These are phyloP conservation scores for Gautieria morchelliformis DNA, from an alignment of 768 basidiomycete species.

Conservation along the genomic window DNA sequence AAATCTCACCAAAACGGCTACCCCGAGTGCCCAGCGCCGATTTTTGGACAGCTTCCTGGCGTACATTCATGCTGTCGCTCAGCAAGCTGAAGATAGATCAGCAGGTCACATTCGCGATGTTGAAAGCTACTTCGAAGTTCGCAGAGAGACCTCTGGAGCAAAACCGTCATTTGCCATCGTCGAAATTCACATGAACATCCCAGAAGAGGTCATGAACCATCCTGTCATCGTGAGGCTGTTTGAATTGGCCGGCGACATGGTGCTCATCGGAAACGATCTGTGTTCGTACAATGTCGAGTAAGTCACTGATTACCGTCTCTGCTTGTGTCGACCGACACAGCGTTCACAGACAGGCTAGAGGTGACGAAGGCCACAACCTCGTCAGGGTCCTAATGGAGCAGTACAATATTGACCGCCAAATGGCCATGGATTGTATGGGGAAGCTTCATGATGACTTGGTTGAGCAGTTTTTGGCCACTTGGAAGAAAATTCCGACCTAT, in stretches of 20 bases:
- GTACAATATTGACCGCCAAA: slow-evolving; percentile 36
- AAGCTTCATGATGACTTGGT: slow-evolving; percentile 26
- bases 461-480: slow-evolving; percentile 27
- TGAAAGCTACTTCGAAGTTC: neutral
- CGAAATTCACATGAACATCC: slow-evolving; percentile 11
- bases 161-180: slow-evolving; percentile 15
- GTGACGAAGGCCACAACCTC: slow-evolving; percentile 32
- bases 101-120: neutral
- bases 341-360: slow-evolving; percentile 20
- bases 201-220: slow-evolving; percentile 14
- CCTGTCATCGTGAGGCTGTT: slow-evolving; percentile 13
- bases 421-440: slow-evolving; percentile 12
- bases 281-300: slow-evolving; percentile 39
- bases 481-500: slow-evolving; percentile 30
- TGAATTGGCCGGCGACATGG: slow-evolving; percentile 11
- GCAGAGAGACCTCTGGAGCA: slow-evolving; percentile 12
- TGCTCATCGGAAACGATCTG: slow-evolving; percentile 32
- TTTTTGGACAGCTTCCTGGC: slow-evolving; percentile 16
- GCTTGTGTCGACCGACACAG: slow-evolving; percentile 2
- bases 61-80: slow-evolving; percentile 16
- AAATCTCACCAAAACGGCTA: neutral
- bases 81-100: slow-evolving; percentile 18
- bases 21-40: slow-evolving; percentile 2
- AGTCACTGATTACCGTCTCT: neutral
- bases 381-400: slow-evolving; percentile 40